Conservation (phyloP, 805 yeast genomes). For the Spathaspora sp. region DNA sequence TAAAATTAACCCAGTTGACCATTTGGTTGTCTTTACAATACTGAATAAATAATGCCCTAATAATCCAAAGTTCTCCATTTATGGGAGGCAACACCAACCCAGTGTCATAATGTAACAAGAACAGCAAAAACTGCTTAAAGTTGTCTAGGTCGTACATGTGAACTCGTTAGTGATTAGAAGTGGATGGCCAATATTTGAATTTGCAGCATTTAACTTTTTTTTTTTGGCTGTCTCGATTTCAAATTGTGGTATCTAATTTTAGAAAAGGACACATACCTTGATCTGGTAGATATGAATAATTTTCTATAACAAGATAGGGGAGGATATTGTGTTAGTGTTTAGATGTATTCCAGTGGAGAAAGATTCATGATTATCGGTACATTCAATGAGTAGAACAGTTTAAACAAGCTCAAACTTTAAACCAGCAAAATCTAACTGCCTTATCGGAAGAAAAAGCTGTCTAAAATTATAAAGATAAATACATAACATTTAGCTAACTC, state of each 20-base stretch:
- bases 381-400: too few relatives aligned
- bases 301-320: too few relatives aligned
- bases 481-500: too few relatives aligned
- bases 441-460: too few relatives aligned
- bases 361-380: too few relatives aligned
- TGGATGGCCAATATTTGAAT: background rate
- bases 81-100: slow-evolving; percentile 6
- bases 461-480: too few relatives aligned
- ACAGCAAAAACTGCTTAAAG: slow-evolving; percentile 5
- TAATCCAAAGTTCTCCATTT: slow-evolving; percentile 9
- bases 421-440: background rate
- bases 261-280: too few relatives aligned
- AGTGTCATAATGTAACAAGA: slow-evolving; percentile 3
- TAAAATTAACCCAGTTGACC: background rate
- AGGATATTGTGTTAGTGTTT: too few relatives aligned
- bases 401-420: too few relatives aligned
- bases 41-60: slow-evolving; percentile 3
- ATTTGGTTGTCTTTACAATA: background rate
- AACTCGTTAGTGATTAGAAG: background rate
- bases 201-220: background rate
- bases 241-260: too few relatives aligned
- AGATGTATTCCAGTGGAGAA: too few relatives aligned
- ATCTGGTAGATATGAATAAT: too few relatives aligned
- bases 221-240: background rate
- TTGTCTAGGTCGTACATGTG: slow-evolving; percentile 3